Conservation (phyloP, 352 stramenopile genomes). For the Pythium phragmitis region DNA sequence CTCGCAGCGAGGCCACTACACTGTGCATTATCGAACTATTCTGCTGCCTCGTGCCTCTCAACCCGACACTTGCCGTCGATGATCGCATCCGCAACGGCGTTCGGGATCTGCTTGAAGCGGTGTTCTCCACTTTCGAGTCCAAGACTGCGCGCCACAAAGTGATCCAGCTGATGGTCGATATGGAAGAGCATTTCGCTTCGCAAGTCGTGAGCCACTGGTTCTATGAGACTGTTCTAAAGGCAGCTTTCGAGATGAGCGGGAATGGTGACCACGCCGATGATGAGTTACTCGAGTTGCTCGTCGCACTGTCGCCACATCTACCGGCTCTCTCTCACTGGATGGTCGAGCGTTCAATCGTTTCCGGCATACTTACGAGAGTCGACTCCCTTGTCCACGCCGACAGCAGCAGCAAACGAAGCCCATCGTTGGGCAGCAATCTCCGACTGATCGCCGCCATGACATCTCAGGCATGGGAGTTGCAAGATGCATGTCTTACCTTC, state of each 20-base stretch:
- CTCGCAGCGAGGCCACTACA: background rate
- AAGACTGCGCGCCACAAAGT: background rate
- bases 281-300: constrained; percentile 8
- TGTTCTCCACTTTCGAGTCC: background rate
- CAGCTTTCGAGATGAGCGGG: background rate
- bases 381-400: background rate
- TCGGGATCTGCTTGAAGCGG: background rate
- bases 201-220: background rate
- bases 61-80: background rate
- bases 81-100: background rate
- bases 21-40: constrained; percentile 17
- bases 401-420: background rate
- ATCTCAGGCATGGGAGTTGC: background rate
- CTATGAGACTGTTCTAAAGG: background rate
- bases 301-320: constrained; percentile 5
- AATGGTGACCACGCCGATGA: background rate
- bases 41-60: constrained; percentile 15
- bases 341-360: background rate
- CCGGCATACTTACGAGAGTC: constrained; percentile 3
- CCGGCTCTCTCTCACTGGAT: constrained; percentile 4
- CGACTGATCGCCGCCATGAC: constrained; percentile 5
- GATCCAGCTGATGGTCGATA: background rate
- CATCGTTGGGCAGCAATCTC: background rate
- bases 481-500: constrained; percentile 1
- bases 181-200: background rate